Evolutionary conservation across 2,329 filamentous ascomycete genomes (phyloP), one percentile per base, ranked within the genome.

Genomic region (Cyclaneusma minus): DNA sequence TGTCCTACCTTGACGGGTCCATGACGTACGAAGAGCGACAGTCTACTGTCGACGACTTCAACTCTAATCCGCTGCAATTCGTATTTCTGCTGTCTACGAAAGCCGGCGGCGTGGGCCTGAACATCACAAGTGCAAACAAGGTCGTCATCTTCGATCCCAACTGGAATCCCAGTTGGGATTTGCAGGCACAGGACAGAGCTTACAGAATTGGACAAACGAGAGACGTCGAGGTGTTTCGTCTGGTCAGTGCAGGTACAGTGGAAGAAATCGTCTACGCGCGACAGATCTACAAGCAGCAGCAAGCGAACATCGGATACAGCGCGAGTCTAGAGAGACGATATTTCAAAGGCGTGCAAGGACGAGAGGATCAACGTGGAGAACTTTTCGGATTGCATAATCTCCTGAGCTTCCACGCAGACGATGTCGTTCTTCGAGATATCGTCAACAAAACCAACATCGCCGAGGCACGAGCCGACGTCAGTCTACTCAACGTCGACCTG

Each of bases 381-480:
- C 82, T 98, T 13, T 98, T 98, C 39, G 89, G 89, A 0, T 62
- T 95, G 2, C 54, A 65, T 13, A 98, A 98, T 38, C 64, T 98
- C 8, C 83, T 98, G 40, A 71, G 71, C 0, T 94, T 82, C 35
- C 73, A 83, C 35, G 68, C 71, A 24, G 69, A 85, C 37, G 79
- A 79, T 32, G 67, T 91, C 8, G 64, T 94, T 9, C 64, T 95
- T 4, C 69, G 81, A n/a, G 83, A 94, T 29, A 95, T 98, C 39
- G 83, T 98, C 41, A 93, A 95, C 58, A 93, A 94, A 52, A 95
- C 89, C 15, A 98, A 98, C 43, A 74, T 98, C 27, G 89, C 89
- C 4, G 89, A 98, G 54, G 82, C 82, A 21, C 81, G 76, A 44
- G 83, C 79, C 1, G 87, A 84, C 0, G 78, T 95, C 7, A 65